These are phyloP conservation scores for Salix purpurea DNA, from an alignment of 345 rosid species.

Conservation along the genomic window DNA sequence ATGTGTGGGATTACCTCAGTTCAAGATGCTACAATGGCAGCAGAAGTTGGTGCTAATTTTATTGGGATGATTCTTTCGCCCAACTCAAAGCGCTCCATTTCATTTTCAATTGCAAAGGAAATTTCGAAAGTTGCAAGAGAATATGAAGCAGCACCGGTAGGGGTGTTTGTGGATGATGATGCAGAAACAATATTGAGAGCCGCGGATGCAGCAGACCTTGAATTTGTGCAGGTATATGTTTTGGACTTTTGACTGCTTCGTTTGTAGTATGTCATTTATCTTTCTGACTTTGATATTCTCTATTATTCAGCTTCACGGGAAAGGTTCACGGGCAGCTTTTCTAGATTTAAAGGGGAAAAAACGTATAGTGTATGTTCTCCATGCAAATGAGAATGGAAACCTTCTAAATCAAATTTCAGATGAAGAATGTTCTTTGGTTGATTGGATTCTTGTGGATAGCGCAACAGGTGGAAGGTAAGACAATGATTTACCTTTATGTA, in stretches of 20 bases:
- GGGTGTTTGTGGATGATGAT: conserved; percentile 87
- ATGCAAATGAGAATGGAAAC: conserved; percentile 59
- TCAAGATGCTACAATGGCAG: conserved; percentile 71
- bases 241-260: conserved; percentile 1
- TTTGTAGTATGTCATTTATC: neutral
- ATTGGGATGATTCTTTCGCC: conserved; percentile 94
- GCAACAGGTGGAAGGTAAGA: conserved; percentile 82
- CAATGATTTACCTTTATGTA: neutral
- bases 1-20: conserved; percentile 88
- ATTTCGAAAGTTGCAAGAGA: conserved; percentile 77
- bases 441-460: conserved; percentile 85
- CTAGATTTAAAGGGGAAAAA: conserved; percentile 38
- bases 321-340: conserved; percentile 61
- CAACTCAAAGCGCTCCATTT: conserved; percentile 72
- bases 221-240: conserved; percentile 62
- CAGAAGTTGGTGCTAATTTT: conserved; percentile 80
- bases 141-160: conserved; percentile 68
- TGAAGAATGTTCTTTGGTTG: conserved; percentile 56
- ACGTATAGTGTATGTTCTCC: conserved; percentile 68
- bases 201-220: conserved; percentile 62
- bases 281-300: neutral
- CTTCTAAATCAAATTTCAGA: conserved; percentile 63
- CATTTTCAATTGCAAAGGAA: conserved; percentile 66
- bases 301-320: conserved; percentile 70
- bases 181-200: conserved; percentile 54